These are phyloP conservation scores for Suillus tomentosus DNA, from an alignment of 768 basidiomycete species.

Conservation along the genomic window DNA sequence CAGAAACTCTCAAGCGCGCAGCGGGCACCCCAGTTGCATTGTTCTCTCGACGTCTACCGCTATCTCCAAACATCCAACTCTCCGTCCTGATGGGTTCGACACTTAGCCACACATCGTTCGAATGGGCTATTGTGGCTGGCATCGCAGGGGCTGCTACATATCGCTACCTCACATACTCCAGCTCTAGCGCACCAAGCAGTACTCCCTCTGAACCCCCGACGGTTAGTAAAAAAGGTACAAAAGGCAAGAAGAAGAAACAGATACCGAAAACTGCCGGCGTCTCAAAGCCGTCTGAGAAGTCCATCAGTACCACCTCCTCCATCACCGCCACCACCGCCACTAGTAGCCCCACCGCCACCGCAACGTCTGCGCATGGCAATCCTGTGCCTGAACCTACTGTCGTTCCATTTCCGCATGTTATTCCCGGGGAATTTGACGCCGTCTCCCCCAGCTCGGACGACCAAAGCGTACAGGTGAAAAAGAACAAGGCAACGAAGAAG, in stretches of 20 bases:
- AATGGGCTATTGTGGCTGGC: constrained; percentile 39
- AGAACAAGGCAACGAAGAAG: constrained; percentile 45
- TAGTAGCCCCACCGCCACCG: constrained; percentile 14
- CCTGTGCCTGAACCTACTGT: constrained; percentile 27
- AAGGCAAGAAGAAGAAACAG: constrained; percentile 34
- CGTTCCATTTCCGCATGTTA: constrained; percentile 38
- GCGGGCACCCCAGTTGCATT: neutral
- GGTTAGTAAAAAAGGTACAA: constrained; percentile 26
- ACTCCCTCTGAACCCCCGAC: neutral
- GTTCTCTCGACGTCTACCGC: constrained; percentile 3
- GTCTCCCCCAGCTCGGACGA: constrained; percentile 16
- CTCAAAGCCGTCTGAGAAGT: constrained; percentile 16
- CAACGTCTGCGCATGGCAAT: constrained; percentile 14
- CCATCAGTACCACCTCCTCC: neutral
- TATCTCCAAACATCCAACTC: neutral
- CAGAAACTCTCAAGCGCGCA: neutral
- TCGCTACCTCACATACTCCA: constrained; percentile 35
- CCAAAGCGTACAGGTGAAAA: neutral
- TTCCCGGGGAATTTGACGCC: constrained; percentile 50
- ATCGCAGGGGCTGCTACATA: constrained; percentile 44
- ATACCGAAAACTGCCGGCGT: constrained; percentile 15
- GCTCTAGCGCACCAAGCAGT: neutral
- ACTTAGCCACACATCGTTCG: constrained; percentile 44
- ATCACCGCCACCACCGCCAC: constrained; percentile 16
- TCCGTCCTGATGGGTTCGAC: constrained; percentile 43